These are phyloP conservation scores for Trypanosoma platydactyli DNA, from an alignment of 208 protist species.

Conservation along the genomic window DNA sequence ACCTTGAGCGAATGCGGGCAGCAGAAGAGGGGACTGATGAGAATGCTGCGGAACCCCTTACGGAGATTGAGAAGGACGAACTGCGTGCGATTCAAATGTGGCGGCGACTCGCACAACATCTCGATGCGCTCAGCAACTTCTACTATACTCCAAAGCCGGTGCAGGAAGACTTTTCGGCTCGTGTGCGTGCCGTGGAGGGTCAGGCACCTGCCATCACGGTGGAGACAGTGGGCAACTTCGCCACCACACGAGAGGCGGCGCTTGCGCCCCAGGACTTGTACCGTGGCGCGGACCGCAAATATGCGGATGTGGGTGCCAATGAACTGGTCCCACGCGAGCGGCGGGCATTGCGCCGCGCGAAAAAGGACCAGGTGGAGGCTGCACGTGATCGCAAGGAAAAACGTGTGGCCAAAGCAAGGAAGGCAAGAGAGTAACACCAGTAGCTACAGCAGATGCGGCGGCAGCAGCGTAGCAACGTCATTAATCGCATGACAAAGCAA, in stretches of 20 bases:
- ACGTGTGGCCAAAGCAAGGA: slow-evolving; percentile 41
- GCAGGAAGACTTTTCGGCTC: slow-evolving; percentile 80
- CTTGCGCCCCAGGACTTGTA: slow-evolving; percentile 90
- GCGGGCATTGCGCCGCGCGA: slow-evolving; percentile 69
- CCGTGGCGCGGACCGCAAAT: slow-evolving; percentile 55
- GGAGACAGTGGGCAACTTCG: slow-evolving; percentile 84
- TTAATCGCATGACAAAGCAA: background rate
- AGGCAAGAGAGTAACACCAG: slow-evolving; percentile 8
- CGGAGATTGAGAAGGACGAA: slow-evolving; percentile 91
- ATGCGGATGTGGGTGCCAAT: slow-evolving; percentile 63
- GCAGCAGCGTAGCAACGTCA: background rate
- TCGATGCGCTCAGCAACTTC: slow-evolving; percentile 92
- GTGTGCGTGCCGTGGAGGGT: slow-evolving; percentile 82
- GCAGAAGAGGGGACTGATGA: slow-evolving; percentile 53
- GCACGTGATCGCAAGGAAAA: slow-evolving; percentile 36
- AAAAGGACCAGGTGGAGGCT: slow-evolving; percentile 60
- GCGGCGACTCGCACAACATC: slow-evolving; percentile 84
- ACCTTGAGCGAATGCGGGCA: slow-evolving; percentile 66
- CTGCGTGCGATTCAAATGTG: slow-evolving; percentile 91
- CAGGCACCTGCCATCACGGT: slow-evolving; percentile 83
- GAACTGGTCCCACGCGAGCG: slow-evolving; percentile 77
- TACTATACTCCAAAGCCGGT: slow-evolving; percentile 90
- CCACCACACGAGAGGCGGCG: slow-evolving; percentile 69
- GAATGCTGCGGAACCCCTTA: slow-evolving; percentile 76
- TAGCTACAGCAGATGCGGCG: background rate